Evolutionary conservation across 2,329 filamentous ascomycete species (phyloP), one percentile per base, ranked within the genome.

Genomic region (Botrytis paeoniae): DNA sequence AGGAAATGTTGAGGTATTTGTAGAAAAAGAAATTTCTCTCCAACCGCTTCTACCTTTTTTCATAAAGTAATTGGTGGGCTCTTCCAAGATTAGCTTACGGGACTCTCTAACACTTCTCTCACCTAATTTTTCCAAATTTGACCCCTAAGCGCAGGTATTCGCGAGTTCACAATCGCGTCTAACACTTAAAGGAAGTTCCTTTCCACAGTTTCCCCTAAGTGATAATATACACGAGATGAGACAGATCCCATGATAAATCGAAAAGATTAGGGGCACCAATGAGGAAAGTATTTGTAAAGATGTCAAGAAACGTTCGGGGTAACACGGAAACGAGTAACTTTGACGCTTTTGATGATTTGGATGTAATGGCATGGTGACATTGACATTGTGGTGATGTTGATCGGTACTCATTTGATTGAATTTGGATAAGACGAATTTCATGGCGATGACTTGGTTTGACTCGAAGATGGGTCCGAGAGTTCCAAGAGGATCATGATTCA

Each of bases 151-250:
- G 70, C 70, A 74, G 70, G 73, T 72, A 41, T 54, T 71, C 62
- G 73, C 73, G 73, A 68, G 51, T 32, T 29, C n/a, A 57, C 51
- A 57, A 57, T 57, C 65, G 69, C 37, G 43, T 74, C 72, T 73
- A 73, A 73, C 68, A 73, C 72, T 73, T 77, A 76, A 71, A 71
- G 69, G 70, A 60, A 73, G 66, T 59, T 72, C 65, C 72, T 73
- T 41, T 59, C 57, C 54, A 54, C 64, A 65, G 37, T 69, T 71
- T 74, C 77, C 74, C 70, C 72, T 77, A 78, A 78, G 75, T 75
- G 74, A 75, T 74, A 76, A 74, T 74, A 61, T 78, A 77, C 75
- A 76, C 60, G 75, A 73, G 70, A 39, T 45, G 54, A 32, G n/a
- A 69, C 35, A 51, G 57, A 63, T 70, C 59, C 66, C 59, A 71